Conservation (phyloP, 1,284 basidiomycete species). For the Microbotryomycetes sp. region DNA sequence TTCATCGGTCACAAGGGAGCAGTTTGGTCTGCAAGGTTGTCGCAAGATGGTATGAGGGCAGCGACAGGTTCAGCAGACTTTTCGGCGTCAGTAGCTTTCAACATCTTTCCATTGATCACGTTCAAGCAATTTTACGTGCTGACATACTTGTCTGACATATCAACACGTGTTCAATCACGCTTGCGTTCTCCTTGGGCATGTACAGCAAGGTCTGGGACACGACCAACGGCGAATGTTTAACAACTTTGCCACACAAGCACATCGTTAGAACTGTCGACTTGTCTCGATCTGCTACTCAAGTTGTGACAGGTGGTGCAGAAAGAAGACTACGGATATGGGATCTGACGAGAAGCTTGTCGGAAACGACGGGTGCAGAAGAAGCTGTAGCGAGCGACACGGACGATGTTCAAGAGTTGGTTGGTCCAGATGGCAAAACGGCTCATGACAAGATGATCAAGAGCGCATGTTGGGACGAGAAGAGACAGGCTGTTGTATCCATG, state of each 20-base stretch:
- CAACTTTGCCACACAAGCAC: constrained; percentile 95
- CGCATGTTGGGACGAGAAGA: constrained; percentile 83
- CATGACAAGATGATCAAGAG: constrained; percentile 89
- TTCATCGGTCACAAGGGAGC: constrained; percentile 95
- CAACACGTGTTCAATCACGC: no score
- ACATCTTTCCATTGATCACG: background rate
- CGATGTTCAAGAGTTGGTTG: background rate
- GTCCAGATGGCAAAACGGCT: constrained; percentile 23
- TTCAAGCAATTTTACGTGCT: no score
- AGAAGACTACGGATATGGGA: constrained; percentile 96
- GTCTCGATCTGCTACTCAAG: constrained; percentile 57
- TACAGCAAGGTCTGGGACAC: constrained; percentile 95
- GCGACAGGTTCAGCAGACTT: constrained; percentile 96
- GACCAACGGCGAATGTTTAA: constrained; percentile 72
- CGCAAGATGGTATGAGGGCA: constrained; percentile 60
- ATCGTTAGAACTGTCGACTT: constrained; percentile 94
- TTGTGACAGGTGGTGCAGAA: constrained; percentile 92
- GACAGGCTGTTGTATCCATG: constrained; percentile 71
- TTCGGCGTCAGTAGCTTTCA: constrained; percentile 66
- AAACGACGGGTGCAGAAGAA: constrained; percentile 41
- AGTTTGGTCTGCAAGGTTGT: constrained; percentile 94
- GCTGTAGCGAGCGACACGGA: background rate
- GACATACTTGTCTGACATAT: no score
- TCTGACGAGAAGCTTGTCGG: constrained; percentile 60
- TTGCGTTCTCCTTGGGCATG: no score